These are phyloP conservation scores for Ustanciosporium gigantosporum DNA, from an alignment of 1,284 basidiomycete genomes.

Conservation along the genomic window DNA sequence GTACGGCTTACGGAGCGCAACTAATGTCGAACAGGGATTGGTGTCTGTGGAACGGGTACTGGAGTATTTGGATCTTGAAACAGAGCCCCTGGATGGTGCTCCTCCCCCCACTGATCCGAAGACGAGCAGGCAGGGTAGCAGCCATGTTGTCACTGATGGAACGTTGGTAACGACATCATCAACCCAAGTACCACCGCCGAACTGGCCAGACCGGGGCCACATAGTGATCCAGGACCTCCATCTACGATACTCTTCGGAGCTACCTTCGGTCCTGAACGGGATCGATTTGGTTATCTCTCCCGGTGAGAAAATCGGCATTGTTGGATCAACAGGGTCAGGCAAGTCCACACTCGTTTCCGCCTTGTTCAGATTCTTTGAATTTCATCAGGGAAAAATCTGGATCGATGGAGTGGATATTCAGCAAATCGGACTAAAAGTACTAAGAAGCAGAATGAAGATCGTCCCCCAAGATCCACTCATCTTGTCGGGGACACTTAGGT, in stretches of 20 bases:
- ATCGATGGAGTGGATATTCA: constrained; percentile 72
- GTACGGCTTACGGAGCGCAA: constrained; percentile 53
- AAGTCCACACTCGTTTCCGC: constrained; percentile 75
- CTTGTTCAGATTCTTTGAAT: constrained; percentile 75
- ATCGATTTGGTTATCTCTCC: constrained; percentile 62
- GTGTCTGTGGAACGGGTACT: constrained; percentile 58
- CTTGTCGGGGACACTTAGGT: constrained; percentile 59
- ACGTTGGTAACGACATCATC: too few relatives aligned
- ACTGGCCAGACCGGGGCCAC: constrained; percentile 55
- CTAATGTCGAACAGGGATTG: constrained; percentile 62
- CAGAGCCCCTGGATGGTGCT: constrained; percentile 43
- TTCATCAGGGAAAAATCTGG: constrained; percentile 68
- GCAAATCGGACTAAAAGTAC: constrained; percentile 63
- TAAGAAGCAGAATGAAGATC: constrained; percentile 52
- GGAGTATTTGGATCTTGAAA: constrained; percentile 46
- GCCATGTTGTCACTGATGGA: too few relatives aligned
- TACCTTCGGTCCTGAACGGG: constrained; percentile 65
- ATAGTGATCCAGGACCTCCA: constrained; percentile 58
- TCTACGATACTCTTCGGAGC: constrained; percentile 64
- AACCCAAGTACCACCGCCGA: constrained; percentile 14
- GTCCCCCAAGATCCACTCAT: constrained; percentile 60
- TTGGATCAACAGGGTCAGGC: constrained; percentile 66
- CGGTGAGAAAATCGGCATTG: constrained; percentile 66
- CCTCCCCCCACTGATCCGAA: constrained; percentile 2
- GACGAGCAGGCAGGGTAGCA: too few relatives aligned